Percentiles rank a stretch among this genome's conserved stretches.
Conservation (phyloP, 805 yeast genomes). For the Candida ascalaphidarum region DNA sequence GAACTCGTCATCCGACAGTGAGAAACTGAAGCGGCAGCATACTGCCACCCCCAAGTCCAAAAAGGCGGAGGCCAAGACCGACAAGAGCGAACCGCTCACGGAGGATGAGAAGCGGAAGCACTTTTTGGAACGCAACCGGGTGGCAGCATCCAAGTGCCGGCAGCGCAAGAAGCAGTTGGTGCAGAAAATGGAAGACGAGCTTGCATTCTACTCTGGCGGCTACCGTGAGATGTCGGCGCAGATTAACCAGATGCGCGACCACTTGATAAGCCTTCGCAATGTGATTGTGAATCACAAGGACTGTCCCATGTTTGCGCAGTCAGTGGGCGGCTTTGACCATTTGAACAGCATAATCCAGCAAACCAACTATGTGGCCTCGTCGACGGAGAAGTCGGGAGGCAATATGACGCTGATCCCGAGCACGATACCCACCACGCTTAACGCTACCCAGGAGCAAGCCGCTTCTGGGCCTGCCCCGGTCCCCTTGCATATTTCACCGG, state of each 20-base stretch:
- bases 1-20: conserved; percentile 4
- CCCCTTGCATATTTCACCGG: too few relatives aligned
- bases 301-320: conserved; percentile 30
- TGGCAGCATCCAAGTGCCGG: conserved; percentile 94
- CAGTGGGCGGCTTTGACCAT: conserved; percentile 39
- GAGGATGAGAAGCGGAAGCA: conserved; percentile 51
- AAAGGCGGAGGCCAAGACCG: conserved; percentile 3
- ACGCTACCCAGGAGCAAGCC: conserved; percentile 3
- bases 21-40: conserved; percentile 3
- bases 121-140: conserved; percentile 82
- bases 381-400: conserved; percentile 13
- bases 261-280: conserved; percentile 41
- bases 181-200: conserved; percentile 72
- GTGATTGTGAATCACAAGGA: conserved; percentile 44
- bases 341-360: conserved; percentile 34
- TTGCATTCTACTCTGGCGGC: conserved; percentile 60
- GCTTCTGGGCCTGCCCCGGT: too few relatives aligned
- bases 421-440: conserved; percentile 31
- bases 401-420: conserved; percentile 25
- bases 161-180: conserved; percentile 88
- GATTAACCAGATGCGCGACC: conserved; percentile 50
- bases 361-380: conserved; percentile 18
- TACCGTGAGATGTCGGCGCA: conserved; percentile 59
- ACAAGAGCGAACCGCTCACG: conserved; percentile 3
- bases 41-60: conserved; percentile 2